Evolutionary conservation across 371 early-diverging fungal genomes (phyloP), one percentile per base, ranked within the genome.

Genomic region (Mucor racemosus): DNA sequence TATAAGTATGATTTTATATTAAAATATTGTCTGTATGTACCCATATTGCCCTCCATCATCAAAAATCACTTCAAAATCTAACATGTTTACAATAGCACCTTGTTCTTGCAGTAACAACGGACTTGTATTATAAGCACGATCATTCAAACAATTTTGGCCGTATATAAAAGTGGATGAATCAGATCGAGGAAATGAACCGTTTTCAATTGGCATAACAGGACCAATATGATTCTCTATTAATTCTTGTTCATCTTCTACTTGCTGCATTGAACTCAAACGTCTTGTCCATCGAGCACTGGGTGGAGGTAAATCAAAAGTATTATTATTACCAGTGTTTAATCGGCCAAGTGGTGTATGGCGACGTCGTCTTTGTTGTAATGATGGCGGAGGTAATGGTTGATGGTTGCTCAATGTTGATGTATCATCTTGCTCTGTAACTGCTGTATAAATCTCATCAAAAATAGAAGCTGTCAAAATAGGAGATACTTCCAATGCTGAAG

Each of bases 41-140:
- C 72, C 67, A 38, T 60, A 67, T 35, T 67, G 67, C 1, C 67
- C 67, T 4, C 72, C 72, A 36, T 69, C 69, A 44, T 68, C 59
- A 21, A 14, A 34, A 0, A 68, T 15, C 7, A 68, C 55, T 3
- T 64, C 69, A 36, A 68, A 68, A 34, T 64, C 55, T 2, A 68
- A 14, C 54, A 64, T 50, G 3, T 41, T 41, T 19, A 39, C 38
- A 13, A 19, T 26, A 39, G 33, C 33, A 7, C 19, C 5, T 40
- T 31, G 59, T 9, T 21, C 31, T 36, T 34, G 17, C 21, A 8
- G 9, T 15, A 62, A 53, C 31, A 62, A 8, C 13, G 63, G 38
- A 21, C 46, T 58, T 15, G 58, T 58, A 40, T 62, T 38, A 4
- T 44, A 46, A 5, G 65, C 65, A 10, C 48, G 8, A 21, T 53